Percentiles rank a stretch among this genome's conserved stretches.
phyloP scores from a whole-genome alignment of 2,329 filamentous ascomycete genomes.

The Paramyrothecium roridum region DNA sequence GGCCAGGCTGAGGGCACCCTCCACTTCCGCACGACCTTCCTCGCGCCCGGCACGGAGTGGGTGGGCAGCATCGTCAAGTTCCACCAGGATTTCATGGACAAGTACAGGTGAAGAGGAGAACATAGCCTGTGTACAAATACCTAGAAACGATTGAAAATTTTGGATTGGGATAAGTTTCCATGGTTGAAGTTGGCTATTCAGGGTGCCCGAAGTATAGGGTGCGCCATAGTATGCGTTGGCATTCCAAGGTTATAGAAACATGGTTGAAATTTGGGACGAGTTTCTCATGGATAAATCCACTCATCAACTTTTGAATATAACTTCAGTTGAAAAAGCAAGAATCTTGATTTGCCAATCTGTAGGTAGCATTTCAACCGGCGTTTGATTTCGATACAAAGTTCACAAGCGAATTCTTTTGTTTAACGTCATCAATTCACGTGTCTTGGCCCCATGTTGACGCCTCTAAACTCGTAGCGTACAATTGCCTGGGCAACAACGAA shows the following conservation, averaged over 20 bases:
- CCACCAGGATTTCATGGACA: slow-evolving; percentile 84
- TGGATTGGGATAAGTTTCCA: background rate
- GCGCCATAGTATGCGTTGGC: too few species aligned
- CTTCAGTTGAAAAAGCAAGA: too few species aligned
- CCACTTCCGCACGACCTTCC: slow-evolving; percentile 95
- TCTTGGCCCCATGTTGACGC: slow-evolving; percentile 13
- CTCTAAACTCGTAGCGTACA: slow-evolving; percentile 30
- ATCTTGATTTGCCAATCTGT: too few species aligned
- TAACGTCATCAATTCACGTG: background rate
- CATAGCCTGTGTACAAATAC: background rate
- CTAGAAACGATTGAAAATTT: too few species aligned
- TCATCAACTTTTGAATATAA: too few species aligned
- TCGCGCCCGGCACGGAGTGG: slow-evolving; percentile 96
- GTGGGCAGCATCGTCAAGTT: slow-evolving; percentile 83
- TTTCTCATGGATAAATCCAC: too few species aligned
- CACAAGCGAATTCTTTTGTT: too few species aligned
- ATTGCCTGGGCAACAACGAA: slow-evolving; percentile 14
- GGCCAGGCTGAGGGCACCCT: slow-evolving; percentile 88
- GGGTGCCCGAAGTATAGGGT: too few species aligned
- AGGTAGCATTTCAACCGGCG: too few species aligned
- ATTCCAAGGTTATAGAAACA: too few species aligned
- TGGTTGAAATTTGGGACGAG: too few species aligned
- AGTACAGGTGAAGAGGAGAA: slow-evolving; percentile 55
- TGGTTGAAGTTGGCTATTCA: background rate
- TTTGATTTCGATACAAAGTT: too few species aligned